These are phyloP conservation scores for Wickerhamomyces queroliae DNA, from an alignment of 805 yeast species.

Conservation along the genomic window DNA sequence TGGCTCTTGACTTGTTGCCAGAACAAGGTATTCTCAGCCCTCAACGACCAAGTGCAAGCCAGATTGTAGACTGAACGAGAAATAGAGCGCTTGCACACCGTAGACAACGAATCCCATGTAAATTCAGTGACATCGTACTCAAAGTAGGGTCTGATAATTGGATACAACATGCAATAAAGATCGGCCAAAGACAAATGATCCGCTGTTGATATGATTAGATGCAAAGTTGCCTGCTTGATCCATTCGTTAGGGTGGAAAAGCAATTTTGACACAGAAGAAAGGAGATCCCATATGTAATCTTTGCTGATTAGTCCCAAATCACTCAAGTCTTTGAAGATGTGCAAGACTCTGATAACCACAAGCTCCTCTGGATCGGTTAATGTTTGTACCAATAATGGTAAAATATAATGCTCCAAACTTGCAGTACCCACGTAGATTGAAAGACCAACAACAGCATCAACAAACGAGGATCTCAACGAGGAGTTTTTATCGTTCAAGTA, in stretches of 20 bases:
- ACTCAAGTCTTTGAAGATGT: constrained; percentile 48
- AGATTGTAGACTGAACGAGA: constrained; percentile 59
- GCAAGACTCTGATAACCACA: constrained; percentile 66
- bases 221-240: constrained; percentile 66
- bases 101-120: constrained; percentile 57
- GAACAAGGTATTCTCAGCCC: constrained; percentile 63
- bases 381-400: constrained; percentile 82
- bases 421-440: constrained; percentile 78
- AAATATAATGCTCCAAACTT: constrained; percentile 78
- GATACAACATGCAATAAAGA: constrained; percentile 75
- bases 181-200: constrained; percentile 69
- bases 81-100: constrained; percentile 63
- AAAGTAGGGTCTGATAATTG: constrained; percentile 70
- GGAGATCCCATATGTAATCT: constrained; percentile 48
- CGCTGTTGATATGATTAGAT: constrained; percentile 56
- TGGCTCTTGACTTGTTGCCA: constrained; percentile 55
- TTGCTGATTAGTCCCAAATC: constrained; percentile 51
- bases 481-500: constrained; percentile 78
- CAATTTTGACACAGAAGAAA: constrained; percentile 46
- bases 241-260: constrained; percentile 83
- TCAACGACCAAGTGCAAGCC: constrained; percentile 65
- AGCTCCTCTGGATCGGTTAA: constrained; percentile 79
- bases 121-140: constrained; percentile 71
- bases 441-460: constrained; percentile 64
- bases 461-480: constrained; percentile 62